These are phyloP conservation scores for Hirsutella minnesotensis DNA, from an alignment of 2,329 filamentous ascomycete genomes.

Conservation along the genomic window DNA sequence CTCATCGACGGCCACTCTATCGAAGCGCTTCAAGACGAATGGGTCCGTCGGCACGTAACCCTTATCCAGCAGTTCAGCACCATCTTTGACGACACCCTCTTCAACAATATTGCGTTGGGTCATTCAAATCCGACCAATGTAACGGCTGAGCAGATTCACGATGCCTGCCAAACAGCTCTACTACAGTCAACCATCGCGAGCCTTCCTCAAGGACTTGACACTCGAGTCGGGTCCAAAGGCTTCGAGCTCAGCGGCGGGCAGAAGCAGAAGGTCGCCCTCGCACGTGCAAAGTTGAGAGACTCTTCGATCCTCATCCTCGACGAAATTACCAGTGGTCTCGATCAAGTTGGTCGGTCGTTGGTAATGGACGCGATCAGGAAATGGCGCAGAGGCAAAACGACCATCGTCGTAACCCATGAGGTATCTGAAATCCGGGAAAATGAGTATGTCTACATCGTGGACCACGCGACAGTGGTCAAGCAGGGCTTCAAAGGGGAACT, in stretches of 20 bases:
- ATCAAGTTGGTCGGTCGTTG: constrained; percentile 53
- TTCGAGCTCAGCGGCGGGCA: constrained; percentile 73
- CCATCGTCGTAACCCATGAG: constrained; percentile 89
- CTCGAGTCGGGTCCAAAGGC: constrained; percentile 57
- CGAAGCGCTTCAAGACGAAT: constrained; percentile 49
- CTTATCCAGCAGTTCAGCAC: constrained; percentile 73
- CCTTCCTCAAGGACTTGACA: constrained; percentile 61
- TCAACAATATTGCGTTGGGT: constrained; percentile 68
- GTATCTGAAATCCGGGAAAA: constrained; percentile 58
- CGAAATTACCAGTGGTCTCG: constrained; percentile 77
- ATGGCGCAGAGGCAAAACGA: constrained; percentile 75
- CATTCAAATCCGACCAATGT: constrained; percentile 35
- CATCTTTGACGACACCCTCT: constrained; percentile 72
- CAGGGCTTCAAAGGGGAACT: constrained; percentile 34
- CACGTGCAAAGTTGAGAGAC: constrained; percentile 65
- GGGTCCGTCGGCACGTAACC: constrained; percentile 68
- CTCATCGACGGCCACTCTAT: constrained; percentile 55
- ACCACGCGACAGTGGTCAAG: constrained; percentile 55
- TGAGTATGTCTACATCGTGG: constrained; percentile 74
- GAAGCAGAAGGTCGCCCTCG: constrained; percentile 68
- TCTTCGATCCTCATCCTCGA: constrained; percentile 76
- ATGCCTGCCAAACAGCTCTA: constrained; percentile 54
- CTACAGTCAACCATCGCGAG: constrained; percentile 54
- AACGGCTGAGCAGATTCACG: constrained; percentile 40
- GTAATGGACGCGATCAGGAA: constrained; percentile 64